Evolutionary conservation across 2,329 filamentous ascomycete genomes (phyloP), one percentile per base, ranked within the genome.

Genomic region (Colletotrichum liaoningense): DNA sequence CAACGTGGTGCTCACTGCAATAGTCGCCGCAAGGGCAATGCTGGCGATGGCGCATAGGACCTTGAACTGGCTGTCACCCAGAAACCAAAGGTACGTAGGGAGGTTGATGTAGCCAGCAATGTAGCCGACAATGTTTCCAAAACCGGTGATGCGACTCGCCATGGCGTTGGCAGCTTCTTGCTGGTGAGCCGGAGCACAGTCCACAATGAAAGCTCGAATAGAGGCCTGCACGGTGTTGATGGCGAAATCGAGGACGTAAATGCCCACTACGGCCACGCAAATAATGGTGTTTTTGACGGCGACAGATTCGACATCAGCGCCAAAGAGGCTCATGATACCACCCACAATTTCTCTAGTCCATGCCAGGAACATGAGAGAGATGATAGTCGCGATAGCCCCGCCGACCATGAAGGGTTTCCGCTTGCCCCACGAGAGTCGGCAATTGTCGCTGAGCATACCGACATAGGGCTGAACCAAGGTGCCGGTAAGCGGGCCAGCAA

Each of bases 151-250:
- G 64, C 96, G 91, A 79, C 94, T 95, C 24, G 96, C 95, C 95
- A 97, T 98, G 54, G 96, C 93, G 83, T 98, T 98, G 67, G 95
- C 96, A 49, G 93, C 88, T 83, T 98, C 95, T 84, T 98, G 96
- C 81, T 98, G 96, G 79, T 98, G 95, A 1, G 94, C 91, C 0
- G 97, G 97, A 0, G 94, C 94, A 79, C 95, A 96, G 80, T 98
- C 96, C 28, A 98, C 94, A 67, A 98, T 97, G 80, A 97, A 97
- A 28, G 95, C 95, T 76, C 95, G 90, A 79, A 98, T 94, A 5
- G 92, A 94, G 62, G 97, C 96, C 88, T 98, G 96, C 42, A 98
- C 94, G 89, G 95, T 97, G 83, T 98, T 98, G 85, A 98, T 97
- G 78, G 95, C 92, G 82, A 98, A 97, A 81, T 98, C 96, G 63